Evolutionary conservation across 805 yeast species (phyloP).

Genomic region (Starmera quercuum): DNA sequence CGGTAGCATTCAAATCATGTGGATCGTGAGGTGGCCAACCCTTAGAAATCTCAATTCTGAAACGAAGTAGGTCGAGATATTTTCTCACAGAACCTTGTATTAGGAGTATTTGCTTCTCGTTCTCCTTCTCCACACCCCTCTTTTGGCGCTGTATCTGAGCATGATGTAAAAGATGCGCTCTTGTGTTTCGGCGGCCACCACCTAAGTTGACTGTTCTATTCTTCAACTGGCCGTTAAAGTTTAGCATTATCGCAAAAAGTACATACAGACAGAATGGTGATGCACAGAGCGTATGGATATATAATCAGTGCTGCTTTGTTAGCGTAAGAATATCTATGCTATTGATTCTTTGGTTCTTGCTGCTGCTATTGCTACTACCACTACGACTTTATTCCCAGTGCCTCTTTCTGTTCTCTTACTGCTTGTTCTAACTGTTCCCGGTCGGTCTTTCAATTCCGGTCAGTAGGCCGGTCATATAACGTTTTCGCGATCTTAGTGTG

Average conservation of each 20-base stretch:
- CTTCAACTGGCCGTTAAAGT: slow-evolving; percentile 61
- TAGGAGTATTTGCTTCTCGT: slow-evolving; percentile 37
- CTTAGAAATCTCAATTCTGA: slow-evolving; percentile 15
- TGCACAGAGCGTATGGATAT: too few species aligned
- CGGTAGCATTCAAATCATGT: slow-evolving; percentile 1
- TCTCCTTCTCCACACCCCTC: slow-evolving; percentile 49
- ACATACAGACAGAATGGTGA: too few species aligned
- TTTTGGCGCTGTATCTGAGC: slow-evolving; percentile 59
- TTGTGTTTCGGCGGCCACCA: slow-evolving; percentile 31
- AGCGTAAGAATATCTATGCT: too few species aligned
- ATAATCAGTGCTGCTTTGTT: too few species aligned
- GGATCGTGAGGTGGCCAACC: slow-evolving; percentile 16
- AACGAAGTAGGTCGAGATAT: slow-evolving; percentile 23
- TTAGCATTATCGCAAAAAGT: slow-evolving; percentile 24
- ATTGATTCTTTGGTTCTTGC: too few species aligned
- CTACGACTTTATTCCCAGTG: too few species aligned
- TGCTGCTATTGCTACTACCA: too few species aligned
- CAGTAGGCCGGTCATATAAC: too few species aligned
- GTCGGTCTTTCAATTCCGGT: too few species aligned
- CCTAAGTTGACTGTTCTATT: slow-evolving; percentile 55
- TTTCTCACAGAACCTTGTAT: slow-evolving; percentile 45
- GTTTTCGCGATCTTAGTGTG: too few species aligned
- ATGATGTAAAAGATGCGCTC: slow-evolving; percentile 43
- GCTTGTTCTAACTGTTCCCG: too few species aligned
- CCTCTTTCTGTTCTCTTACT: too few species aligned